These are phyloP conservation scores for Dactylellina drechsleri DNA, from an alignment of 2,329 filamentous ascomycete genomes.

Conservation along the genomic window DNA sequence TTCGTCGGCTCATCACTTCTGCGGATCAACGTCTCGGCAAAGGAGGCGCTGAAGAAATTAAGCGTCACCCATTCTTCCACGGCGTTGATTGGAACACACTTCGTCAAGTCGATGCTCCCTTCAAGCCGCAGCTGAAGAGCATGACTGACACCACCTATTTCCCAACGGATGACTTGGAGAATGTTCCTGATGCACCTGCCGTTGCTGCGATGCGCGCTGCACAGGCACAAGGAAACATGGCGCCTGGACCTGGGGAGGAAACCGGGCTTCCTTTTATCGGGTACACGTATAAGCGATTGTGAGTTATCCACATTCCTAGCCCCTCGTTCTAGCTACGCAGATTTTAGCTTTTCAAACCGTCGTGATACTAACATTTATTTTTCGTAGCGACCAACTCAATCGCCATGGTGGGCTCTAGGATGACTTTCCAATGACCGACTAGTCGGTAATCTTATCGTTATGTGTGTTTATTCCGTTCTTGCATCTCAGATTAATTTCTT, in stretches of 20 bases:
- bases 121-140: slow-evolving; percentile 90
- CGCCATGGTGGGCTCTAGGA: slow-evolving; percentile 34
- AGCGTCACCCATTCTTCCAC: slow-evolving; percentile 93
- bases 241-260: slow-evolving; percentile 71
- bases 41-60: slow-evolving; percentile 89
- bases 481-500: slow-evolving; percentile 25
- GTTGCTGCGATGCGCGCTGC: slow-evolving; percentile 71
- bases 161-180: slow-evolving; percentile 95
- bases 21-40: slow-evolving; percentile 89
- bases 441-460: neutral
- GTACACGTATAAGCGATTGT: slow-evolving; percentile 98
- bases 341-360: too few relatives aligned
- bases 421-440: neutral
- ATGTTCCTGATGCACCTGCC: slow-evolving; percentile 75
- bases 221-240: slow-evolving; percentile 67
- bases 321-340: too few relatives aligned
- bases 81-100: slow-evolving; percentile 95
- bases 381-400: slow-evolving; percentile 44
- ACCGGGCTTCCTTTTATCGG: slow-evolving; percentile 96
- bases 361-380: neutral
- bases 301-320: slow-evolving; percentile 61
- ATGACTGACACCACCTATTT: slow-evolving; percentile 98
- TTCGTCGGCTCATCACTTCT: slow-evolving; percentile 93
- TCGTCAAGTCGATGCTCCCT: slow-evolving; percentile 90
- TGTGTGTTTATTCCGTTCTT: slow-evolving; percentile 13